Base-by-base conservation (phyloP, 2,329 filamentous ascomycete genomes). In the Colletotrichum paranaense region DNA sequence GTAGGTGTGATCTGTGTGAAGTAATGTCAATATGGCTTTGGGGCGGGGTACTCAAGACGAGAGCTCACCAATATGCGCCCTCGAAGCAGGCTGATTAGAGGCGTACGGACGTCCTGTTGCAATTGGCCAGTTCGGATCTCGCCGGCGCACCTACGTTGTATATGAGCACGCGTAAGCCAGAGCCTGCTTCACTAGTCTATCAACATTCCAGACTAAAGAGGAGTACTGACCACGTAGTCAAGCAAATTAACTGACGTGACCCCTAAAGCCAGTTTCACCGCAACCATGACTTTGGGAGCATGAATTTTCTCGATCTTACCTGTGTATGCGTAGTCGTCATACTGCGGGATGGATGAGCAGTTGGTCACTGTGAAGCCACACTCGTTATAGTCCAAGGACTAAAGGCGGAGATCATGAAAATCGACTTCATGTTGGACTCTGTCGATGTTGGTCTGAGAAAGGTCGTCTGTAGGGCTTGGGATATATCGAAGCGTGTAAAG, bases 31-130 rank as follows among this genome's bases (percentile, higher is more conserved):
- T n/a, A 49, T 59, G 30, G 35, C 64, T 56, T 26, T 26, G 28
- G 26, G 58, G 22, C 24, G 32, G 22, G 56, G 38, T 42, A 55
- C 2, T 12, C 5, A n/a, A 55, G 19, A 5, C 35, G 30, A 38
- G 4, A 49, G 35, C 66, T 68, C 16, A 62, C 66, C 66, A 49
- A 68, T 68, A 55, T 68, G 66, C 46, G 66, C 66, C 16, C 66
- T 53, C 5, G 66, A 68, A 7, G 66, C 66, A 38, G 66, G 66
- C 57, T 68, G 66, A 46, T 68, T 68, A 28, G 14, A 62, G 14
- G 57, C 42, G 32, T 68, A 68, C 5, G 30, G 22, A 32, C 12
- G n/a, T 24, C 66, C 66, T 8, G 66, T 68, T 28, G 66, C 57
- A 42, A 68, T 68, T 35, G 66, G 66, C 66, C 58, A 68, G 9